Evolutionary conservation across 2,329 filamentous ascomycete genomes (phyloP), one percentile per base, ranked within the genome.

Genomic region (Cercospora sesami): DNA sequence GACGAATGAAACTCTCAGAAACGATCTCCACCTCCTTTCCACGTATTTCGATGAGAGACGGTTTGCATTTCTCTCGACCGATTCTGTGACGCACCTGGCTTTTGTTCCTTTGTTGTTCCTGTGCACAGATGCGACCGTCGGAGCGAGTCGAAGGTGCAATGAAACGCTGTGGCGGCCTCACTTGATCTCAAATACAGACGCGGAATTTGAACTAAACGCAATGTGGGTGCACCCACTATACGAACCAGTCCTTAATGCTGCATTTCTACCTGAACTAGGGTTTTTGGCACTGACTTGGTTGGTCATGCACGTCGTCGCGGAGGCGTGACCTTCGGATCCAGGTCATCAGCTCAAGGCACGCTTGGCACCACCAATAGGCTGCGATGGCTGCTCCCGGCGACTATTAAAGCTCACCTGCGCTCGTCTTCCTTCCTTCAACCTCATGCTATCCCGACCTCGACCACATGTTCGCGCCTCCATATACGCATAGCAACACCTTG

Each of bases 1-100:
- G 65, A 72, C 68, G 72, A 73, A 73, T 73, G 66, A 72, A 71
- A 72, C 64, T 71, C 65, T 71, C 64, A 66, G 61, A 69, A 72
- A 71, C 70, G 64, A 72, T 31, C 69, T 33, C 62, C 60, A 61
- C 61, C 51, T 63, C 23, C 42, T 53, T 60, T 45, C 59, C 53
- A 42, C 48, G 21, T 31, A 45, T 60, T 64, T 55, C 66, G 42
- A 66, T 66, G 66, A 64, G 45, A 45, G 63, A 55, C 67, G 67
- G 12, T 51, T 39, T 28, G 57, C 59, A 30, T 57, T 59, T 36
- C 51, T 55, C 45, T 31, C 45, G 31, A 63, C 45, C 57, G 42
- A 33, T 28, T 30, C 12, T 39, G 55, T 61, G 36, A 39, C 23
- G 28, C 36, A 21, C 33, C 53, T 60, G 39, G 53, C 65, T n/a